Base-by-base conservation (phyloP, 495 filamentous ascomycete species). In the Sabuloglossum arenarium region DNA sequence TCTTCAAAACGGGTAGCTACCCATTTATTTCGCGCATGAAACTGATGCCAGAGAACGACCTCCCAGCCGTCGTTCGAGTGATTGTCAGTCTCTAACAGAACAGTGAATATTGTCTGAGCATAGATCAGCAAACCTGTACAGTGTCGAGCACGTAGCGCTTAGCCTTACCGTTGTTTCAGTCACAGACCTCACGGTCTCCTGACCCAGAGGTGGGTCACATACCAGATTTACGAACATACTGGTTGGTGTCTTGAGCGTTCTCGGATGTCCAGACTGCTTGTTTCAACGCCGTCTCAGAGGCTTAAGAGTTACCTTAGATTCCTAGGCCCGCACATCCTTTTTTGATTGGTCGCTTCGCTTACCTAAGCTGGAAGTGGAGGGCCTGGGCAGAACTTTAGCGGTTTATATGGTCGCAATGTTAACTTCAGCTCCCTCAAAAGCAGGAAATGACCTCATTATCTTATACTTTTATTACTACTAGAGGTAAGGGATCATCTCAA, bases 21-120 rank as follows among this genome's bases (percentile, higher is more conserved):
- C 79, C 80, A 83, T 31, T 73, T 61, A 5, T 61, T 58, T 19
- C 65, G 66, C 19, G 29, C 29, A 28, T 60, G 59, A 51, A 77
- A 73, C 27, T 84, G 83, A 61, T 88, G 78, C 87, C 87, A 94
- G 0, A 94, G 69, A 31, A 80, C 73, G 6, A 84, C 74, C 62
- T 91, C 75, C 83, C 84, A 93, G 24, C 14, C 14, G 47, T 19
- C 6, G 16, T 51, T 29, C 16, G 47, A n/a, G 14, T 3, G 1
- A 16, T 6, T 29, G 5, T 21, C 47, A 51, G 47, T 51, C 28
- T 51, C 47, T 19, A 51, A 21, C 16, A 51, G 28, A 51, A 51
- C 24, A 21, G 47, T 51, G 21, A 51, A 51, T 51, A 16, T 14
- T 11, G 28, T 30, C 47, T 51, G 21, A 6, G 24, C 25, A 21